Evolutionary conservation across 2,329 filamentous ascomycete genomes (phyloP).

Genomic region (Fusarium neocosmosporiellum): DNA sequence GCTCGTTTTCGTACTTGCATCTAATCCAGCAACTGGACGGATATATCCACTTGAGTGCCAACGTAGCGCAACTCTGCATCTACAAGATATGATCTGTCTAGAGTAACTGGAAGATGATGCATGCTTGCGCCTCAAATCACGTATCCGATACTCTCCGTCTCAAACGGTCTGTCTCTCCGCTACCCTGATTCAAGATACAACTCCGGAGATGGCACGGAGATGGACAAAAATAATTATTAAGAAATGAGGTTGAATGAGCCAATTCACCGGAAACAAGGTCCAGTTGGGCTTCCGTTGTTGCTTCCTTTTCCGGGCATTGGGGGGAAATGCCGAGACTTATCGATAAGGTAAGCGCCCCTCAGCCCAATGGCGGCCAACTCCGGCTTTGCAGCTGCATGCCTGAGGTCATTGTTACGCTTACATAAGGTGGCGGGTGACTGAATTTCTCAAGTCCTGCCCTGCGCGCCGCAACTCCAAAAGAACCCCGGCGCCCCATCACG

Average conservation of each 20-base stretch:
- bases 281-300: not conserved
- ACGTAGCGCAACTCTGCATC: not conserved
- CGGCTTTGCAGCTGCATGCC: slow-evolving; percentile 6
- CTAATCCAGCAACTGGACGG: not conserved
- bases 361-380: slow-evolving; percentile 33
- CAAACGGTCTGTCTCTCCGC: not conserved
- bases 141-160: not conserved
- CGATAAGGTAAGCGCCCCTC: slow-evolving; percentile 39
- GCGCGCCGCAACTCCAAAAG: slow-evolving; percentile 41
- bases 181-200: not conserved
- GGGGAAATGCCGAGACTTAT: slow-evolving; percentile 28
- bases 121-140: not conserved
- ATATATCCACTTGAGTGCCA: not conserved
- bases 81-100: not conserved
- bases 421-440: slow-evolving; percentile 43
- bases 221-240: not conserved
- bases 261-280: not conserved
- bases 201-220: slow-evolving; percentile 6
- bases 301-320: not conserved
- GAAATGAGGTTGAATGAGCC: not conserved
- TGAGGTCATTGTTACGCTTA: slow-evolving; percentile 32
- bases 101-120: not conserved
- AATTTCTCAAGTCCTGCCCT: slow-evolving; percentile 34
- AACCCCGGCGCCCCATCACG: slow-evolving; percentile 29
- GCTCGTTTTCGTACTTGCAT: slow-evolving; percentile 9